Evolutionary conservation across 176 grass and related monocot species (phyloP), one percentile per base, ranked within the genome.

Genomic region (Raddia distichophylla): DNA sequence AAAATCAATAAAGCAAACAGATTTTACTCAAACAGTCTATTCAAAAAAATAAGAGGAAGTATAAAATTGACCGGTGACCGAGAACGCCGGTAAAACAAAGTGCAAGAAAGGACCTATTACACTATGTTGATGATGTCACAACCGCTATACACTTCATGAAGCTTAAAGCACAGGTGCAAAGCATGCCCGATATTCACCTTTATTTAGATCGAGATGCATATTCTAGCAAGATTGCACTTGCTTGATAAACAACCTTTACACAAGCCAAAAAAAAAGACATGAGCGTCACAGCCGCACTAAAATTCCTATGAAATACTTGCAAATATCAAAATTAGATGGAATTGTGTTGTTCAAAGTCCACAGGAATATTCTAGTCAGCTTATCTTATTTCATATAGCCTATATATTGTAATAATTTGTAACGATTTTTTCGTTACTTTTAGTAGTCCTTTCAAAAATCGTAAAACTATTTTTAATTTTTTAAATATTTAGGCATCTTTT

Each of bases 261-360:
- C 6, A 5, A 18, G 46, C 20, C 81, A 18, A 18, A 46, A 52
- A 32, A 18, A 46, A 52, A 61, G 15, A 47, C 8, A 53, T 70
- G 54, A 48, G 12, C 43, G 67, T 7, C 27, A 9, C 18, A 66
- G 48, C 67, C 66, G 4, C 19, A 51, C 27, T 65, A 0, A 43
- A 73, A 67, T 71, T 78, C 47, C 67, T 73, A 78, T 15, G 60
- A 60, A n/a, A 67, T 83, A 13, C 33, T 83, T 3, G 11, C 60
- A 73, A 27, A 27, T 43, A 22, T 64, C 13, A 67, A 37, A 49
- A 54, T 10, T 42, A 32, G 9, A 27, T 66, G 43, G 51, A 49
- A 43, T 14, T 72, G 32, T 73, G 50, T 43, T 55, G 18, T 7
- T 50, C 54, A 49, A 14, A 42, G 3, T 47, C 59, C 55, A 53